Conservation (phyloP, 192 early-diverging fungal species). For the Obelidium mucronatum region DNA sequence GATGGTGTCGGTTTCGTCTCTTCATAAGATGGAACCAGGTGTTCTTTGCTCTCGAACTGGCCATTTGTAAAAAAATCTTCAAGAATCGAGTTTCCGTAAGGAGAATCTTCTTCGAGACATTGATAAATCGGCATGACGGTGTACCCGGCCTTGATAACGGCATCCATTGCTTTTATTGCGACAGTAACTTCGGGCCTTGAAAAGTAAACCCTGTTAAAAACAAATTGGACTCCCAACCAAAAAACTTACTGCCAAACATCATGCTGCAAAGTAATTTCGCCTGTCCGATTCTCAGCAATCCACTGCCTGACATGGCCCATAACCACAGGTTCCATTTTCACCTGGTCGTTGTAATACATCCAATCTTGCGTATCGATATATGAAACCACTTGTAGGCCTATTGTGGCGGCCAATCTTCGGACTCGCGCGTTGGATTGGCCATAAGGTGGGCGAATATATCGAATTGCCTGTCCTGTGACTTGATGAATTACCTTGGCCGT, state of each 20-base stretch:
- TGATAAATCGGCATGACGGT: neutral
- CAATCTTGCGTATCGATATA: conserved; percentile 16
- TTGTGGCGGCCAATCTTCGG: conserved; percentile 24
- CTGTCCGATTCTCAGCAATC: neutral
- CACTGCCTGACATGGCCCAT: neutral
- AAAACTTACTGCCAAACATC: conserved; percentile 1
- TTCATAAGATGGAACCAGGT: no score
- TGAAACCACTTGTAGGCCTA: neutral
- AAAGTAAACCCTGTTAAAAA: no score
- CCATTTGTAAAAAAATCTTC: neutral
- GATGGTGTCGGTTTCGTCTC: no score
- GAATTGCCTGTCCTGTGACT: conserved; percentile 33
- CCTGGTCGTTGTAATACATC: neutral
- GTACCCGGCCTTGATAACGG: neutral
- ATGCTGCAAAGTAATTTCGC: no score
- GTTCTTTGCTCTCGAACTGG: conserved; percentile 3
- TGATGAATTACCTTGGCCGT: conserved; percentile 51
- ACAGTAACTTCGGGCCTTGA: no score
- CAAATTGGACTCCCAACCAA: no score
- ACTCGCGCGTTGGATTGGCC: conserved; percentile 24
- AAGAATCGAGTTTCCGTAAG: neutral
- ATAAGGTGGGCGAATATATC: conserved; percentile 52
- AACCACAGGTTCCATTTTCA: neutral
- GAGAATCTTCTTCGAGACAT: neutral
- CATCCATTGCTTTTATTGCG: no score